Evolutionary conservation across 306 rosid species (phyloP), one percentile per base, ranked within the genome.

Genomic region (Citrullus colocynthis): DNA sequence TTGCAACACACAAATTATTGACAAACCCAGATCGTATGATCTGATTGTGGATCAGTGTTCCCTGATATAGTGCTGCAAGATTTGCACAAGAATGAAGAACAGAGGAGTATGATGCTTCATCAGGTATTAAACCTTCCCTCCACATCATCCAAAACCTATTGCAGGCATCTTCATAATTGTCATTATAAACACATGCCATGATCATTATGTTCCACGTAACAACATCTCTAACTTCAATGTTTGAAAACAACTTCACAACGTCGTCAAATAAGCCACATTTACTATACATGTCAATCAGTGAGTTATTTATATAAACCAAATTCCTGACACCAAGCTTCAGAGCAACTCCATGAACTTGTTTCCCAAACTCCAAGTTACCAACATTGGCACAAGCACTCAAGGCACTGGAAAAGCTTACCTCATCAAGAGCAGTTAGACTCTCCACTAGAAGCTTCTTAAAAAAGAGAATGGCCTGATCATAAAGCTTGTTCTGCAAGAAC

Each of bases 121-220:
- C 90, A 14, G 88, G 94, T 75, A 51, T 71, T 14, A 82, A 20
- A 49, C 84, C 88, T 86, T 85, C 85, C 86, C 79, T 86, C 79
- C 64, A 83, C 89, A 88, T 85, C 77, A 49, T 75, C 82, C 80
- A 81, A 63, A 88, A 88, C 82, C 51, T 83, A 78, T 75, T 64
- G 73, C 83, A 86, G 28, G 91, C 90, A 63, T 81, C 87, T 82
- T 85, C 91, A 78, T 85, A 88, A 12, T 82, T 81, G 39, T 77
- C 77, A 66, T 75, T 71, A 45, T 82, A 80, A 51, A 75, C 75
- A 3, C 86, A 86, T 20, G 86, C 90, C 80, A 49, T 79, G 75
- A 86, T 82, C 82, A 90, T 85, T 45, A 90, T 85, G 51, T 88
- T 90, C 94, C 91, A 88, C 0, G 90, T 77, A 18, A 88, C 90